These are phyloP conservation scores for Claviceps maximensis DNA, from an alignment of 2,329 filamentous ascomycete species.

Conservation along the genomic window DNA sequence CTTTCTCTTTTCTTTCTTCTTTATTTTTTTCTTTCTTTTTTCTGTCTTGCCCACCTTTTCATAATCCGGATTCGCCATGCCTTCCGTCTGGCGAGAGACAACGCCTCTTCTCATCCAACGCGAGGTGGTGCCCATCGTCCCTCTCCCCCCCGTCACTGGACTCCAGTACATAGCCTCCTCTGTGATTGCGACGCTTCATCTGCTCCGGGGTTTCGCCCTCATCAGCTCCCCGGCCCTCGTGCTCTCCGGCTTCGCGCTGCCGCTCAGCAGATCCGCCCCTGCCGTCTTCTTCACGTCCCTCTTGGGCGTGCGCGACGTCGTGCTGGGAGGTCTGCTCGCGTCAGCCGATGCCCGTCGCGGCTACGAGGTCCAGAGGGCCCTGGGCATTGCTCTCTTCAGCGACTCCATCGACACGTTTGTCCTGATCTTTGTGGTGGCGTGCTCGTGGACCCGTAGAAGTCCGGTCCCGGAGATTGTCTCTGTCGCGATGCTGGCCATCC, in stretches of 20 bases:
- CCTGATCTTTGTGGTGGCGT: constrained; percentile 21
- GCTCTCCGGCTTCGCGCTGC: constrained; percentile 16
- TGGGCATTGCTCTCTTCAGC: constrained; percentile 18
- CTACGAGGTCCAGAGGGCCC: constrained; percentile 17
- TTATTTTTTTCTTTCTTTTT: not conserved
- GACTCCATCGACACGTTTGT: constrained; percentile 22
- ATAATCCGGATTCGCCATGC: not conserved
- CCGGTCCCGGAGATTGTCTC: constrained; percentile 16
- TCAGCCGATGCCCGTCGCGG: constrained; percentile 11
- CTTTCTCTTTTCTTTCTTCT: not conserved
- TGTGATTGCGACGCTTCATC: constrained; percentile 14
- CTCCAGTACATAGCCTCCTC: constrained; percentile 13
- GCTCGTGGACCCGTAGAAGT: constrained; percentile 17
- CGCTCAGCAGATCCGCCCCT: constrained; percentile 12
- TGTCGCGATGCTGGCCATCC: constrained; percentile 17
- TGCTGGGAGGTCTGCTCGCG: constrained; percentile 17
- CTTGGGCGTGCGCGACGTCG: constrained; percentile 19
- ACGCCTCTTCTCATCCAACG: constrained; percentile 6
- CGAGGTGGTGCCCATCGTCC: not conserved
- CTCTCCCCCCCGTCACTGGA: constrained; percentile 7
- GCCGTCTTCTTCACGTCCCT: constrained; percentile 18
- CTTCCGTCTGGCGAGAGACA: not conserved
- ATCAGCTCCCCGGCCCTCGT: constrained; percentile 16
- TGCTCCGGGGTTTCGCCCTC: constrained; percentile 16
- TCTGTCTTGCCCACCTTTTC: not conserved